Percentiles rank a stretch among this genome's conserved stretches.
phyloP scores from a whole-genome alignment of 2,329 filamentous ascomycete species.

The Colletotrichum coccodes region DNA sequence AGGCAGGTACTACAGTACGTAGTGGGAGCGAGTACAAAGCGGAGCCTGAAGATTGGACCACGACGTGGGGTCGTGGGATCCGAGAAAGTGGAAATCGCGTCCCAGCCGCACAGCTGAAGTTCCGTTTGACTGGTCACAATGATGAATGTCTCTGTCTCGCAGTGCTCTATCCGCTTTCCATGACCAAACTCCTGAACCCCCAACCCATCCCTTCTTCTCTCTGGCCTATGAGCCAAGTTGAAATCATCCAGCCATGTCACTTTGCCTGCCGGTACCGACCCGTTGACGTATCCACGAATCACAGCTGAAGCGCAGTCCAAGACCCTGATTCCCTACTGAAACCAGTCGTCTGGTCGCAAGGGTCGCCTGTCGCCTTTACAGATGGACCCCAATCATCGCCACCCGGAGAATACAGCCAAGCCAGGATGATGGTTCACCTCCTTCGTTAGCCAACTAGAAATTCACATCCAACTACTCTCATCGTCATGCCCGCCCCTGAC shows the following conservation, averaged over 20 bases:
- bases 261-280: neutral
- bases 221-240: neutral
- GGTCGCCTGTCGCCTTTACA: too few species aligned
- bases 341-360: neutral
- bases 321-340: neutral
- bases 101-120: neutral
- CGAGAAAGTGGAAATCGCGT: neutral
- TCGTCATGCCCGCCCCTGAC: constrained; percentile 9
- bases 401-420: neutral
- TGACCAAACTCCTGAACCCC: too few species aligned
- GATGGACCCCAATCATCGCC: neutral
- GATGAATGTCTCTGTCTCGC: neutral
- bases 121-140: neutral
- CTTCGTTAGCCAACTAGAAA: neutral
- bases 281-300: neutral
- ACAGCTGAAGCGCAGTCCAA: neutral
- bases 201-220: neutral
- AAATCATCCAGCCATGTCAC: neutral
- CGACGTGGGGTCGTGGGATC: neutral
- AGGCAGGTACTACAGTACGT: too few species aligned
- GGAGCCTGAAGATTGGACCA: neutral
- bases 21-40: neutral
- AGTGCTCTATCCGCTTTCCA: neutral
- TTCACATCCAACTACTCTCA: neutral
- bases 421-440: neutral